These are phyloP conservation scores for Cyphellophora europaea DNA, from an alignment of 2,329 filamentous ascomycete species.

Conservation along the genomic window DNA sequence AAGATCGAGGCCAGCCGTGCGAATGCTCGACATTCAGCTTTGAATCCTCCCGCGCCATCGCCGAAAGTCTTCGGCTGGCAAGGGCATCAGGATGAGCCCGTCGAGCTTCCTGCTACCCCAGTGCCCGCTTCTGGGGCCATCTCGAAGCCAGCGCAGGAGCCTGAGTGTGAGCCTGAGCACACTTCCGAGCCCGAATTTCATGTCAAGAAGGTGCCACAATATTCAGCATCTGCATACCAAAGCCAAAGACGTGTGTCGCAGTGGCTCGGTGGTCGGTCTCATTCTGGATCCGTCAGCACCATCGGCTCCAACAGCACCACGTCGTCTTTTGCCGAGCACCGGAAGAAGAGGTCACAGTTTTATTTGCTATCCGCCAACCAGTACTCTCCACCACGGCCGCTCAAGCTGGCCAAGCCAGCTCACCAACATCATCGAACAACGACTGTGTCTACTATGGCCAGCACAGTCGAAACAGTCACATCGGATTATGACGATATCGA, in stretches of 20 bases:
- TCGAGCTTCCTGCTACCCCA: neutral
- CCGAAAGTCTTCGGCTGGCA: neutral
- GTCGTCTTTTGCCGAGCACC: slow-evolving; percentile 17
- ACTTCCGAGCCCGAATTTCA: neutral
- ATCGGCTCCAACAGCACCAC: slow-evolving; percentile 12
- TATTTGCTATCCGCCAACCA: slow-evolving; percentile 13
- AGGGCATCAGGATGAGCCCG: neutral
- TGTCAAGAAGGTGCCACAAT: neutral
- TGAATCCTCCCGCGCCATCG: neutral
- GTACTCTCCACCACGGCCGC: slow-evolving; percentile 7
- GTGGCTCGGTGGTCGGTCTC: slow-evolving; percentile 14
- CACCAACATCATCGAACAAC: slow-evolving; percentile 13
- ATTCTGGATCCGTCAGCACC: slow-evolving; percentile 14
- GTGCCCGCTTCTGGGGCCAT: neutral
- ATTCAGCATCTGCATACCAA: slow-evolving; percentile 13
- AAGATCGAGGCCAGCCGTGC: slow-evolving; percentile 1
- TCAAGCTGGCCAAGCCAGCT: slow-evolving; percentile 5
- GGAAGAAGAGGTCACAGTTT: slow-evolving; percentile 17
- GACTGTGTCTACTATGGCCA: slow-evolving; percentile 18
- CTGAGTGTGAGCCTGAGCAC: neutral
- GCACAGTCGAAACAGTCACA: slow-evolving; percentile 13
- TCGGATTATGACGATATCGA: slow-evolving; percentile 13
- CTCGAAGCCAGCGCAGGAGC: no score
- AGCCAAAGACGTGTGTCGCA: slow-evolving; percentile 16
- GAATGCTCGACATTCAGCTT: neutral